Evolutionary conservation across 495 filamentous ascomycete species (phyloP).

Genomic region (Haplographium delicatum): DNA sequence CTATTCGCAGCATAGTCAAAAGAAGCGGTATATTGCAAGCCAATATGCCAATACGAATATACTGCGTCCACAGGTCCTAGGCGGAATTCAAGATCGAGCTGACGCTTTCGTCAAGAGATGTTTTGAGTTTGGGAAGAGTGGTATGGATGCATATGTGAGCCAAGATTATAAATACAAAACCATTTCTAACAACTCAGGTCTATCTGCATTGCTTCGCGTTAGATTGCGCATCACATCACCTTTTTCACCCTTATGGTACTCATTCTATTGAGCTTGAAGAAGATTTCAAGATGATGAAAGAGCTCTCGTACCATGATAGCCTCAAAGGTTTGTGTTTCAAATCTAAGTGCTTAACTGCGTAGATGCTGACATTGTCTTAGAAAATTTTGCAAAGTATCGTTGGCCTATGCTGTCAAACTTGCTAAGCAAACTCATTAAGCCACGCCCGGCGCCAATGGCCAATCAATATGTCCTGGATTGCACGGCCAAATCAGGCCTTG

Average conservation of each 20-base stretch:
- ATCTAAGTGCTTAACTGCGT: no score
- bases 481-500: conserved; percentile 20
- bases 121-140: conserved; percentile 31
- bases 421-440: conserved; percentile 13
- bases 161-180: no score
- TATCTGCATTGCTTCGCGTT: conserved; percentile 58
- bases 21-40: conserved; percentile 57
- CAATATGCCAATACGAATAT: conserved; percentile 65
- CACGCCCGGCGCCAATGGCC: conserved; percentile 13
- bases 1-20: conserved; percentile 25
- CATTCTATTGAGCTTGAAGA: conserved; percentile 44
- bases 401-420: conserved; percentile 9
- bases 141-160: conserved; percentile 55
- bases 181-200: no score
- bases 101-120: conserved; percentile 47
- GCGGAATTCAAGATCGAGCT: conserved; percentile 50
- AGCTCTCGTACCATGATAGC: conserved; percentile 59
- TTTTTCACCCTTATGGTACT: conserved; percentile 57
- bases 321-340: conserved; percentile 44
- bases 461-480: conserved; percentile 14
- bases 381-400: conserved; percentile 14
- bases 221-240: conserved; percentile 59
- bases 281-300: conserved; percentile 58
- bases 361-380: conserved; percentile 1
- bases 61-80: conserved; percentile 43